Evolutionary conservation across 192 early-diverging fungal species (phyloP), one percentile per base, ranked within the genome.

Genomic region (Endogone sp.): DNA sequence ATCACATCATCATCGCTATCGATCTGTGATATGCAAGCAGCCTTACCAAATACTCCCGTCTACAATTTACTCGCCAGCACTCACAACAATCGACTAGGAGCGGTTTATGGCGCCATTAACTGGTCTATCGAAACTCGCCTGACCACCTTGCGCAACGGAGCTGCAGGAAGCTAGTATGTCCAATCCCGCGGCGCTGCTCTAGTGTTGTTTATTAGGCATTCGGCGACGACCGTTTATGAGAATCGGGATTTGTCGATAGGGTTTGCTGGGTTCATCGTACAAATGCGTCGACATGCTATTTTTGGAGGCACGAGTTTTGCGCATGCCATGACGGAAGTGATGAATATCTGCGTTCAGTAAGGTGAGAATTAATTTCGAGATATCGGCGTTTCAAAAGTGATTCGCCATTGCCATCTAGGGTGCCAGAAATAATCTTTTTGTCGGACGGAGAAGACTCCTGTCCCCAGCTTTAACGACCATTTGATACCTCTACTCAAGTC

Each of bases 51-150:
- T 16, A 49, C 37, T 11, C 24, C 70, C 62, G 30, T 57, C 22
- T 54, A 32, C 9, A 0, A 16, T 49, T 16, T 11, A 24, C 31
- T 71, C 4, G 22, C 23, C 0, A 2, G 2, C 0, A 23, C 27
- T 3, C 70, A 71, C 60, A 23, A 71, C n/a, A 71, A 71, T 66
- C 70, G 70, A 32, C 27, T 71, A 8, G 70, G 70, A 10, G 70
- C 70, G 13, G 70, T 66, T 13, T 71, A 71, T 26, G 70, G 64
- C 22, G 63, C 64, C 23, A 26, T 57, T 55, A 30, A 66, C 10
- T 27, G 13, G 3, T 71, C 64, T 30, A 31, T 66, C 21, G 24
- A 37, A n/a, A 71, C 56, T 16, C 25, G 16, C 25, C 27, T 26
- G 63, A 58, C 10, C 23, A 55, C 28, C 25, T 56, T 23, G 28